phyloP scores from a whole-genome alignment of 2,329 filamentous ascomycete genomes.

The Botryotinia convoluta region DNA sequence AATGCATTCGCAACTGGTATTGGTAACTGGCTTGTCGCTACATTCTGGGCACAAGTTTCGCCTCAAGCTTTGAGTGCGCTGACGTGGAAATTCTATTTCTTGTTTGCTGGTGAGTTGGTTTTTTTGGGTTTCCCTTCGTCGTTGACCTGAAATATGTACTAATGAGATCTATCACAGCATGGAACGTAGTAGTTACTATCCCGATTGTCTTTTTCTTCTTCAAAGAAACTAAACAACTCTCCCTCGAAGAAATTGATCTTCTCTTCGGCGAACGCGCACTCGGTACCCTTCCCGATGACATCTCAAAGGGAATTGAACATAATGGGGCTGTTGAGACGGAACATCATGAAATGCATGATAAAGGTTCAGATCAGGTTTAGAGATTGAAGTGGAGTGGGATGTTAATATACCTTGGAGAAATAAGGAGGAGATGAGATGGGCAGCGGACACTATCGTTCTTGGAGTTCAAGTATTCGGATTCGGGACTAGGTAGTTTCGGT shows the following conservation, averaged over 20 bases:
- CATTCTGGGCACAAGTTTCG: constrained; percentile 57
- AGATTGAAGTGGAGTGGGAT: neutral
- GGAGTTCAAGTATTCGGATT: neutral
- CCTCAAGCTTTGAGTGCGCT: constrained; percentile 50
- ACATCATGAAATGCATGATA: constrained; percentile 18
- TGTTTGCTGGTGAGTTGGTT: constrained; percentile 45
- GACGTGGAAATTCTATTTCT: constrained; percentile 55
- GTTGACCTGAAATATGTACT: neutral
- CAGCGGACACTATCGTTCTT: neutral
- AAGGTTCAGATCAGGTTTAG: constrained; percentile 15
- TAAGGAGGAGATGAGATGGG: neutral
- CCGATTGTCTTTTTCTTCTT: constrained; percentile 39
- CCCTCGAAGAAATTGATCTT: constrained; percentile 38
- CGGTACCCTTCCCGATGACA: constrained; percentile 46
- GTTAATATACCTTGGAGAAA: neutral
- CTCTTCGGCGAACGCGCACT: constrained; percentile 41
- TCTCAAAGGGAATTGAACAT: constrained; percentile 36
- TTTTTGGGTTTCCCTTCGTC: neutral
- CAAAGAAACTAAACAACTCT: constrained; percentile 37
- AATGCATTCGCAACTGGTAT: constrained; percentile 57
- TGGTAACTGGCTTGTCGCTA: constrained; percentile 58
- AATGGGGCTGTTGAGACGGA: neutral
- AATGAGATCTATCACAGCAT: constrained; percentile 21
- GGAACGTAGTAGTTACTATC: constrained; percentile 37
- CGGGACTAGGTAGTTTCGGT: neutral